phyloP scores from a whole-genome alignment of 306 rosid genomes.

The Vigna unguiculata region DNA sequence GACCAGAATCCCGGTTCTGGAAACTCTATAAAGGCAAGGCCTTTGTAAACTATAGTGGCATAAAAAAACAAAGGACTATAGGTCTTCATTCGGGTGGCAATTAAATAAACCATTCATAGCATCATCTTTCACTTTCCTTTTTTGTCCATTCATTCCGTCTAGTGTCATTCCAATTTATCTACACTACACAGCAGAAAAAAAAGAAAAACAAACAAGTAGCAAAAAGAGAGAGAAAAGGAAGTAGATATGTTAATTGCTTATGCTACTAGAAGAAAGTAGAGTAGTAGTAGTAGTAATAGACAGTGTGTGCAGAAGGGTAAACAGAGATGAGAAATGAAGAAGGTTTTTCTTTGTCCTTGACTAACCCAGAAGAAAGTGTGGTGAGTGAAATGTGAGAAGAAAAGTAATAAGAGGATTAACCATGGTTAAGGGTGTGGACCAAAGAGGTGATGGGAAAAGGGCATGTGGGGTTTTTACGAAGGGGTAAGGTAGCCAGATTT shows the following conservation, averaged over 20 bases:
- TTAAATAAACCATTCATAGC: constrained; percentile 28
- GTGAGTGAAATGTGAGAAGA: not conserved
- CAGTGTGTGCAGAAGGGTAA: not conserved
- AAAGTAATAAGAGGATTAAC: constrained; percentile 42
- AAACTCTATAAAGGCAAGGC: constrained; percentile 43
- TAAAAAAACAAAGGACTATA: constrained; percentile 35
- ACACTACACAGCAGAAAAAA: not conserved
- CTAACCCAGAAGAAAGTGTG: not conserved
- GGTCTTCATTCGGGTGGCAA: constrained; percentile 29
- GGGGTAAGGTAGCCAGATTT: constrained; percentile 42
- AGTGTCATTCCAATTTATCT: not conserved
- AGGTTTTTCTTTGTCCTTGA: not conserved
- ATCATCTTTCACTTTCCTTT: constrained; percentile 35
- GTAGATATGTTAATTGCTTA: constrained; percentile 1
- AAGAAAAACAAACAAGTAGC: not conserved
- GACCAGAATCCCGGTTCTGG: constrained; percentile 55
- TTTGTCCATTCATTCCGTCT: constrained; percentile 25
- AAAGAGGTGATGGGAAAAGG: constrained; percentile 38
- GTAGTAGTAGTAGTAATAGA: constrained; percentile 7
- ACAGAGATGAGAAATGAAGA: constrained; percentile 1
- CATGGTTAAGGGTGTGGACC: constrained; percentile 57
- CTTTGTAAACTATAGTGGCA: constrained; percentile 34
- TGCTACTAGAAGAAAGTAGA: constrained; percentile 19
- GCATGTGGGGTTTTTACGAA: constrained; percentile 13
- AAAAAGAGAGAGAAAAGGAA: not conserved